Evolutionary conservation across 1,139 yeast species (phyloP), one percentile per base, ranked within the genome.

Genomic region (Zhuliangozyma blackwelliae): DNA sequence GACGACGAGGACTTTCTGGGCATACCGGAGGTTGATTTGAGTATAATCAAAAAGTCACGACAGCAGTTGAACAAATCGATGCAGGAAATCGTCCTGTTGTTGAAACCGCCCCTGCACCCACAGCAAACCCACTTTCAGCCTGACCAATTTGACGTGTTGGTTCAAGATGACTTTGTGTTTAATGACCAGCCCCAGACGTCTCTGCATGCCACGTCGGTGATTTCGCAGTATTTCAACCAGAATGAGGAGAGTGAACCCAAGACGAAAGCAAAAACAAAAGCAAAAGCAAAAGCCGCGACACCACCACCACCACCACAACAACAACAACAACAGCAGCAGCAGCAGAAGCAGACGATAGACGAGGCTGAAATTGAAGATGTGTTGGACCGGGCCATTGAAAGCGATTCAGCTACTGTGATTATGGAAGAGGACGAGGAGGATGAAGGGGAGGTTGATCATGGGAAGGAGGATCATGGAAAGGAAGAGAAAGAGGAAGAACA

Each of bases 11-110:
- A 10, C 10, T 7, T 9, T 22, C 3, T 35, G 16, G 20, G 10
- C 8, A 32, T 69, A 27, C 73, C 75, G 1, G 67, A 66, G 19
- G 57, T 69, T n/a, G 74, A 70, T 44, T 54, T 71, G 26, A 58
- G 50, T 44, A 48, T 59, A 5, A 65, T 71, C 35, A 65, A 66
- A 43, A 55, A 63, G 33, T 62, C 75, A 4, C 52, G 74, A 28
- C 54, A 58, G 34, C 70, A 63, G 39, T 57, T 71, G 37, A 61
- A 69, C 10, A 55, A 59, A 33, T 63, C 72, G 19, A 68, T 70
- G 66, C 61, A 57, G 39, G 75, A 71, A 40, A 65, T 71, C 7
- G 59, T 68, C 16, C 59, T 62, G 31, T 54, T 71, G 33, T 55
- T 71, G 31, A 63, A 64, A 43, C 61, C 69, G 6, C 75, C 27